phyloP scores from a whole-genome alignment of 495 filamentous ascomycete species.

The Staphylotrichum longicolle region DNA sequence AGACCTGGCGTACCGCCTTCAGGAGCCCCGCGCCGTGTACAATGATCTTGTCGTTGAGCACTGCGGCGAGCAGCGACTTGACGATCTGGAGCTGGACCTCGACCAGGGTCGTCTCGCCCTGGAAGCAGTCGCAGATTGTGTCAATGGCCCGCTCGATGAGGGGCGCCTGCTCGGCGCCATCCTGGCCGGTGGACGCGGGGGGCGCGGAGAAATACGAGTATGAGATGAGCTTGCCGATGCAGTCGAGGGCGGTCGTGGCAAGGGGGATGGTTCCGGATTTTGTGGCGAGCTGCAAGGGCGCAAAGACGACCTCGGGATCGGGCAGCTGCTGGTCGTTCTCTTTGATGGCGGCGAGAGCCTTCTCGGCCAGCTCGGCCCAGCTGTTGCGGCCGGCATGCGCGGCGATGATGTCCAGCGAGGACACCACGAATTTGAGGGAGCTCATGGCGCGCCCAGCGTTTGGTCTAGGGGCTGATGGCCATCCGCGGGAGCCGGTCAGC shows the following conservation, averaged over 20 bases:
- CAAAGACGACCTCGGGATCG: conserved; percentile 88
- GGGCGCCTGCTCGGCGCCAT: conserved; percentile 50
- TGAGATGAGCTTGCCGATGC: conserved; percentile 97
- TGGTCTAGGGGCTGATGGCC: conserved; percentile 29
- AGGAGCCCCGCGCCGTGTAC: conserved; percentile 95
- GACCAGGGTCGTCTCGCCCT: conserved; percentile 84
- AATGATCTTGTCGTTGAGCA: conserved; percentile 96
- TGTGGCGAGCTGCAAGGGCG: conserved; percentile 83
- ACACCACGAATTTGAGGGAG: conserved; percentile 92
- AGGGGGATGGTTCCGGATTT: conserved; percentile 78
- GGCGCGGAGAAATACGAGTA: conserved; percentile 95
- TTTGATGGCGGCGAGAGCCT: conserved; percentile 79
- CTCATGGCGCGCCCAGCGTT: conserved; percentile 62
- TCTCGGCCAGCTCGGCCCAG: conserved; percentile 75
- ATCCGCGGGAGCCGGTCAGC: conserved; percentile 37
- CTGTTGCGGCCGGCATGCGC: conserved; percentile 75
- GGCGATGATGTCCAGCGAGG: conserved; percentile 85
- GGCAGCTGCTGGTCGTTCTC: conserved; percentile 65
- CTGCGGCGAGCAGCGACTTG: conserved; percentile 90
- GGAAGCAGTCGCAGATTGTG: conserved; percentile 98
- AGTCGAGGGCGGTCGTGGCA: conserved; percentile 88
- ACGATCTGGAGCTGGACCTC: conserved; percentile 97
- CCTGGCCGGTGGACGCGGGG: conserved; percentile 45
- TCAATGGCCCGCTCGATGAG: conserved; percentile 98
- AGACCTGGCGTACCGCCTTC: conserved; percentile 97